Base-by-base conservation (phyloP, 2,329 filamentous ascomycete species). In the Penicillium glabrum region DNA sequence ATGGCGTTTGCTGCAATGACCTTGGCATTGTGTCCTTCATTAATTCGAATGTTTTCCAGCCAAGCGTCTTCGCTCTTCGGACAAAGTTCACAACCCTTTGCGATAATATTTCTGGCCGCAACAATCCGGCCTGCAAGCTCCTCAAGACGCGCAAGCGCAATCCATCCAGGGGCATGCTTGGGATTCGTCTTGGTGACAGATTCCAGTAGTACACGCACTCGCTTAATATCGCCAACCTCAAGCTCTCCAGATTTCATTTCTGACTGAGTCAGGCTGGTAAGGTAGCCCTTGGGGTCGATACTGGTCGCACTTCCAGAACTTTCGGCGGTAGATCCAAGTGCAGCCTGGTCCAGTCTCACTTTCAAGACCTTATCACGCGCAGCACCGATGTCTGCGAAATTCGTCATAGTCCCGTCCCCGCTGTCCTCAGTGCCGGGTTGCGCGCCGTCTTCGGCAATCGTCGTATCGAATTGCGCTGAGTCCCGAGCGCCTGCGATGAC, bases 141-240 rank as follows among this genome's bases (percentile, higher is more conserved):
- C 74, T 99, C 96, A 47, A 99, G 77, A 68, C 95, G 86, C 16
- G 93, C 92, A 3, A 95, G 90, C 5, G 96, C 95, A 66, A 99
- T 96, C 90, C 96, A 99, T 21, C 92, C 95, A 10, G 95, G 90
- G 0, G 90, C 92, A 70, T 98, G 96, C 61, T 91, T 93, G 2
- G 93, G 91, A 72, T 99, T 99, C 8, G 93, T 97, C 76, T 95
- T 96, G 72, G 96, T 96, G 46, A 98, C 95, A 0, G 93, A 98
- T 71, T 96, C 92, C n/a, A 99, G 80, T 35, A 99, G 82, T 61
- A 93, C 89, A 61, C 95, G 86, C 19, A 96, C 95, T 74, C 95
- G 89, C 71, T 96, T 96, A 72, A 99, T 91, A 69, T 99, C 95
- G 58, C 95, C 93, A 26, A 98, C 90, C 67, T 93, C 89, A 5